Evolutionary conservation across 1,139 yeast species (phyloP).

Genomic region (Debaryomyces sp.): DNA sequence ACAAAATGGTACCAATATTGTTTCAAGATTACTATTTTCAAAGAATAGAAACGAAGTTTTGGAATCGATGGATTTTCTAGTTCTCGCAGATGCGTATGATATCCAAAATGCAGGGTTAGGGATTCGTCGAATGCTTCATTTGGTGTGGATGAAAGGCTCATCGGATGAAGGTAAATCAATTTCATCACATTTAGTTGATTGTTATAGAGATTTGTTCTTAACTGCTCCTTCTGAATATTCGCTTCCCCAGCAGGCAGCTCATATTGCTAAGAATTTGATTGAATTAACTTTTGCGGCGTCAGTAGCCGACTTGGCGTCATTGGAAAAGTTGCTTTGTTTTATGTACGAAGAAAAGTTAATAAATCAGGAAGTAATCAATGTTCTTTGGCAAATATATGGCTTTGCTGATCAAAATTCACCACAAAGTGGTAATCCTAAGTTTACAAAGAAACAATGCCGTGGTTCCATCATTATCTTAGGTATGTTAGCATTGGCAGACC

Average conservation of each 20-base stretch:
- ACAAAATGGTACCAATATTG: constrained; percentile 64
- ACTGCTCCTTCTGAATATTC: constrained; percentile 69
- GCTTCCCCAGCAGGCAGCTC: constrained; percentile 61
- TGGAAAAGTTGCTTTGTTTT: constrained; percentile 76
- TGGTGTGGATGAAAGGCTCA: constrained; percentile 93
- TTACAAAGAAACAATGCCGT: constrained; percentile 57
- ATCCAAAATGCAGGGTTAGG: constrained; percentile 71
- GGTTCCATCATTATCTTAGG: constrained; percentile 89
- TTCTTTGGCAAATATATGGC: constrained; percentile 84
- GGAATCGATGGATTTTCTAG: constrained; percentile 92
- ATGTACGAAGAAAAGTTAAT: constrained; percentile 68
- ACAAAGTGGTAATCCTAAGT: constrained; percentile 19
- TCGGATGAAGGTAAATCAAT: constrained; percentile 91
- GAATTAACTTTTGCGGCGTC: constrained; percentile 76
- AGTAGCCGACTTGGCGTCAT: constrained; percentile 85
- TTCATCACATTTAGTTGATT: constrained; percentile 75
- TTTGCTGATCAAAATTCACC: constrained; percentile 22
- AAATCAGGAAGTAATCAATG: constrained; percentile 63
- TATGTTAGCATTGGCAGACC: constrained; percentile 82
- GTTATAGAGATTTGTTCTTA: constrained; percentile 75
- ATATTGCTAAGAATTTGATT: constrained; percentile 79
- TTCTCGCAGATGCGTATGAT: constrained; percentile 87
- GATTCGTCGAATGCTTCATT: constrained; percentile 84
- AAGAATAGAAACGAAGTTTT: constrained; percentile 85
- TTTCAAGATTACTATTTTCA: constrained; percentile 72